Evolutionary conservation across 768 basidiomycete genomes (phyloP).

Genomic region (Tricholoma terreum): DNA sequence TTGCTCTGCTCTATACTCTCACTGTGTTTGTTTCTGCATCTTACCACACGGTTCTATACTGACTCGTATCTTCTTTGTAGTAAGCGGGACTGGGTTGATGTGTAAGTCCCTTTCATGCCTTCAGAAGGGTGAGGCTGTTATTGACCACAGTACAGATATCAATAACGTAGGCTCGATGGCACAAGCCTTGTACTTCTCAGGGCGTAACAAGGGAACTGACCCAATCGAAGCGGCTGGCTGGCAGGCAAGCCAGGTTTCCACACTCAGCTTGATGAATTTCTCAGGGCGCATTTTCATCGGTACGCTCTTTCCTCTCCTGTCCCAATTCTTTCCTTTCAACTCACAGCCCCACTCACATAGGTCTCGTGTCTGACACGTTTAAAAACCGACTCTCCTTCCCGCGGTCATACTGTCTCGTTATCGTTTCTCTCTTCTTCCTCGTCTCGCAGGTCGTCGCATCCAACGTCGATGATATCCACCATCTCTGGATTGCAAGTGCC

Average conservation of each 20-base stretch:
- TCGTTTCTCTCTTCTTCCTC: slow-evolving; percentile 67
- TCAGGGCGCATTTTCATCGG: slow-evolving; percentile 75
- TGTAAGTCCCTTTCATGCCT: slow-evolving; percentile 40
- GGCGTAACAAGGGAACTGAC: slow-evolving; percentile 56
- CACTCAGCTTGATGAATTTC: slow-evolving; percentile 80
- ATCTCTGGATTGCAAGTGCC: slow-evolving; percentile 61
- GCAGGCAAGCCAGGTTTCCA: slow-evolving; percentile 85
- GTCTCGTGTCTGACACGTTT: slow-evolving; percentile 64
- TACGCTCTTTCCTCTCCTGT: slow-evolving; percentile 30
- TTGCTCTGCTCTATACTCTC: slow-evolving; percentile 45
- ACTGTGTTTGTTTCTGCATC: slow-evolving; percentile 46
- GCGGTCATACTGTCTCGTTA: slow-evolving; percentile 64
- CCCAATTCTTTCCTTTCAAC: neutral
- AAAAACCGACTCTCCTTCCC: slow-evolving; percentile 58
- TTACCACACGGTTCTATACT: neutral
- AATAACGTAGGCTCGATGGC: slow-evolving; percentile 78
- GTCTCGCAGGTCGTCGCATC: slow-evolving; percentile 66
- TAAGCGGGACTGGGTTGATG: slow-evolving; percentile 75
- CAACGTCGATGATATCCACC: slow-evolving; percentile 49
- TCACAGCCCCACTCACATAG: slow-evolving; percentile 19
- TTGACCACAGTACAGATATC: slow-evolving; percentile 46
- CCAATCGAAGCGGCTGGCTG: slow-evolving; percentile 63
- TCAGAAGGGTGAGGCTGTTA: neutral
- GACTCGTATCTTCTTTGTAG: slow-evolving; percentile 26
- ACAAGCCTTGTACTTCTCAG: slow-evolving; percentile 57